Evolutionary conservation across 805 yeast species (phyloP), one percentile per base, ranked within the genome.

Genomic region (Candida nonsorbophila): DNA sequence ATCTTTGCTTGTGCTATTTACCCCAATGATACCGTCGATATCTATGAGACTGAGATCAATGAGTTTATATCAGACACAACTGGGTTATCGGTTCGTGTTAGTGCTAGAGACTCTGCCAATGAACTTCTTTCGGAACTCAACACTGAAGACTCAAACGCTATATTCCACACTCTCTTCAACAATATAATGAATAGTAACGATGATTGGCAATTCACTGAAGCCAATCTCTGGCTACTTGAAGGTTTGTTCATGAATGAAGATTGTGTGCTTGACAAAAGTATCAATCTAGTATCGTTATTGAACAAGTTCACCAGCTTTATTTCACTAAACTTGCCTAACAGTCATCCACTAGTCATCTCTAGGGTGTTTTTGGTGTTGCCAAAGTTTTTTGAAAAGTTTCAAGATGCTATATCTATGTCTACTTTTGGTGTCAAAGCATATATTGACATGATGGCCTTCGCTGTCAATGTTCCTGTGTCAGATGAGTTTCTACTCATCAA

Each of bases 31-130:
- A 52, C 59, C 0, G 51, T 58, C 17, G 69, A 63, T 20, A 69
- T 67, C 4, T 84, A 79, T 67, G 49, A 53, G 3, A 62, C 58
- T 2, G 88, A 87, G 46, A 71, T 77, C 45, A 85, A 87, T 45
- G 55, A 52, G 3, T 86, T 75, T 50, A 83, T 85, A 5, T 72
- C 87, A 2, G 80, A 75, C 20, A 87, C 84, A 33, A 67, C 84
- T 2, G 95, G 86, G 2, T 64, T 87, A 18, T 58, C 79, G 0
- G 58, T 78, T 0, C 72, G 70, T 4, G 24, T 40, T 1, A 53
- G 69, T 2, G 70, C 79, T 1, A 69, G 97, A 30, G 81, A 77
- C 27, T 69, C 82, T 0, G 58, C 79, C 1, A 62, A 64, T 16
- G 85, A 79, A 16, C 69, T 74, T 19, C 39, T 84, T 4, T 54